A percentile compares a stretch with the other conserved stretches of the same genome.
phyloP scores from a whole-genome alignment of 1,139 yeast genomes.

The Geotrichum aggregatum region DNA sequence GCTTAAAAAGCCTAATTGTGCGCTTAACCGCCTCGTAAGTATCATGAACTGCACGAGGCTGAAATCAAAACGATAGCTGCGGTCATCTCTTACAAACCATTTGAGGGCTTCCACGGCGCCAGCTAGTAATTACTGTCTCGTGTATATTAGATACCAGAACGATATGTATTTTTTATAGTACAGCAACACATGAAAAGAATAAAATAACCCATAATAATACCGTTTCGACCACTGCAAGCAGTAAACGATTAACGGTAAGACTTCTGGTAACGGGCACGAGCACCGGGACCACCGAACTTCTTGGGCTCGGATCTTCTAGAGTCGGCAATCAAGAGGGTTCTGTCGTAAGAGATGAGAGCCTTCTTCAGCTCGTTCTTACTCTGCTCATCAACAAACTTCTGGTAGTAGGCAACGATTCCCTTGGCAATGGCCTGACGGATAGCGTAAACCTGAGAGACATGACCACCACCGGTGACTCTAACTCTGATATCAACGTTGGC shows the following conservation, averaged over 20 bases:
- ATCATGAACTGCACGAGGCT: no score
- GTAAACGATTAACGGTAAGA: slow-evolving; percentile 87
- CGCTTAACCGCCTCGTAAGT: no score
- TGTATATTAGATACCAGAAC: not conserved
- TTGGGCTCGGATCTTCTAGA: slow-evolving; percentile 99
- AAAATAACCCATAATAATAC: not conserved
- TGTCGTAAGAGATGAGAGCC: slow-evolving; percentile 96
- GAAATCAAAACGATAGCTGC: not conserved
- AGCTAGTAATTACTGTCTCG: not conserved
- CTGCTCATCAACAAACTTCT: slow-evolving; percentile 98
- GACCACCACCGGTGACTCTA: slow-evolving; percentile 99
- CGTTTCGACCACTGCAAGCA: slow-evolving; percentile 3
- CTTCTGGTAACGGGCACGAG: slow-evolving; percentile 99
- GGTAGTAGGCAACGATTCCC: slow-evolving; percentile 99
- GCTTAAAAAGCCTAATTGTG: no score
- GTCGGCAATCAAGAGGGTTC: slow-evolving; percentile 98
- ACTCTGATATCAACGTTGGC: slow-evolving; percentile 98
- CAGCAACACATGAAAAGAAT: slow-evolving; percentile 14
- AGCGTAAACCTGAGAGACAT: slow-evolving; percentile 98
- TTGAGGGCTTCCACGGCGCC: not conserved
- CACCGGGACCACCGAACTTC: slow-evolving; percentile 99
- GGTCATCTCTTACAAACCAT: not conserved
- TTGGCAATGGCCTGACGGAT: slow-evolving; percentile 99
- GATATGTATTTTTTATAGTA: slow-evolving; percentile 9
- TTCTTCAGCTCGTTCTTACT: slow-evolving; percentile 99